phyloP scores from a whole-genome alignment of 176 grass and related monocot species.

The Carex parvula region DNA sequence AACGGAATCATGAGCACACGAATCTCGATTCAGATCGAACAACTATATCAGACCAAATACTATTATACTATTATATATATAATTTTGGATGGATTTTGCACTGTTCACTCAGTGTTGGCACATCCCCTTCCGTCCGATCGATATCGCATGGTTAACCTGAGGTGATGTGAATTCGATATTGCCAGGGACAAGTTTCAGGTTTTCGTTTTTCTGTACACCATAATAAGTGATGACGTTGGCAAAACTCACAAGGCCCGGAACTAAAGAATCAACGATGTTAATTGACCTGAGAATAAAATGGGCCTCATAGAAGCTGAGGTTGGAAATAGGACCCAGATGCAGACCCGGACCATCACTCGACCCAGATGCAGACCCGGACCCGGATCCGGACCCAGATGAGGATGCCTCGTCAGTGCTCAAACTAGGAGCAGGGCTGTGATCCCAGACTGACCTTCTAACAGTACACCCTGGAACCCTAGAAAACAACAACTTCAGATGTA shows the following conservation, averaged over 20 bases:
- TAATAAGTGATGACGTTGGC: not conserved
- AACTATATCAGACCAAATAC: too few species aligned
- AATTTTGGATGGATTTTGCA: too few species aligned
- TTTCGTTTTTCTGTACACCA: not conserved
- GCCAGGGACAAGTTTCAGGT: not conserved
- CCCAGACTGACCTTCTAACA: slow-evolving; percentile 97
- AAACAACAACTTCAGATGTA: slow-evolving; percentile 89
- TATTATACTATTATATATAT: too few species aligned
- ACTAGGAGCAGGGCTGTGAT: slow-evolving; percentile 57
- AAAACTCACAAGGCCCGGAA: not conserved
- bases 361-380: slow-evolving; percentile 21
- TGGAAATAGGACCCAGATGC: too few species aligned
- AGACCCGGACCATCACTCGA: slow-evolving; percentile 55
- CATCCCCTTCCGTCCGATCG: too few species aligned
- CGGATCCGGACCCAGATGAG: slow-evolving; percentile 37
- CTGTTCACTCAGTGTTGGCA: too few species aligned
- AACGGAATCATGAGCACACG: too few species aligned
- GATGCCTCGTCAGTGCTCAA: slow-evolving; percentile 56
- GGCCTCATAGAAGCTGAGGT: not conserved
- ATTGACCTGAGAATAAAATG: not conserved
- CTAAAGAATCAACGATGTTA: not conserved
- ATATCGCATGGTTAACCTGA: too few species aligned
- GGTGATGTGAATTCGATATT: too few species aligned
- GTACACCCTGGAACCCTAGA: slow-evolving; percentile 96
- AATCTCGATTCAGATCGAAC: too few species aligned